Conservation (phyloP, 2,329 filamentous ascomycete genomes). For the Arthroderma uncinatum region DNA sequence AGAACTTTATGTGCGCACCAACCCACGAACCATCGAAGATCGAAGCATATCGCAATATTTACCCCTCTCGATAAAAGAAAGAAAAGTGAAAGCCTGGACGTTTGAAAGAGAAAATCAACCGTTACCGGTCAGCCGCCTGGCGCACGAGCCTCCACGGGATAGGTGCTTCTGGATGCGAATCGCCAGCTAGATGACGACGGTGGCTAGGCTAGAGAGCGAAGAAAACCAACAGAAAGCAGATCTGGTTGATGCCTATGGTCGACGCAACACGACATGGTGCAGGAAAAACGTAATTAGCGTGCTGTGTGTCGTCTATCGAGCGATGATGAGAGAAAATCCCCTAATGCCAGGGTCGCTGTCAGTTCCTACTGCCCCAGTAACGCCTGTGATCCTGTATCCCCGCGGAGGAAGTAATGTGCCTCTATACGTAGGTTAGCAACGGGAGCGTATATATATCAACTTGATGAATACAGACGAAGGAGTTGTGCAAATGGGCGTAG, state of each 20-base stretch:
- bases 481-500: background rate
- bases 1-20: background rate
- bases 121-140: background rate
- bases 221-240: background rate
- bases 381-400: constrained; percentile 77
- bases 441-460: background rate
- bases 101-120: background rate
- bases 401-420: constrained; percentile 79
- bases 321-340: constrained; percentile 72
- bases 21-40: background rate
- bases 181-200: too few species aligned
- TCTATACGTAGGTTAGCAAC: constrained; percentile 36
- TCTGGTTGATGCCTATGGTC: background rate
- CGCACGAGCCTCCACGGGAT: background rate
- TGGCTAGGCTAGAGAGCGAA: background rate
- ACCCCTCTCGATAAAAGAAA: too few species aligned
- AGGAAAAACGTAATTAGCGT: background rate
- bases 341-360: constrained; percentile 84
- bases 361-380: constrained; percentile 66
- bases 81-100: too few species aligned
- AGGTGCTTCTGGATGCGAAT: too few species aligned
- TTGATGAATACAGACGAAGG: constrained; percentile 1
- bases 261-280: background rate
- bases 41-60: background rate
- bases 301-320: constrained; percentile 38